Evolutionary conservation across 1,284 basidiomycete genomes (phyloP), one percentile per base, ranked within the genome.

Genomic region (Ganoderma leucocontextum): DNA sequence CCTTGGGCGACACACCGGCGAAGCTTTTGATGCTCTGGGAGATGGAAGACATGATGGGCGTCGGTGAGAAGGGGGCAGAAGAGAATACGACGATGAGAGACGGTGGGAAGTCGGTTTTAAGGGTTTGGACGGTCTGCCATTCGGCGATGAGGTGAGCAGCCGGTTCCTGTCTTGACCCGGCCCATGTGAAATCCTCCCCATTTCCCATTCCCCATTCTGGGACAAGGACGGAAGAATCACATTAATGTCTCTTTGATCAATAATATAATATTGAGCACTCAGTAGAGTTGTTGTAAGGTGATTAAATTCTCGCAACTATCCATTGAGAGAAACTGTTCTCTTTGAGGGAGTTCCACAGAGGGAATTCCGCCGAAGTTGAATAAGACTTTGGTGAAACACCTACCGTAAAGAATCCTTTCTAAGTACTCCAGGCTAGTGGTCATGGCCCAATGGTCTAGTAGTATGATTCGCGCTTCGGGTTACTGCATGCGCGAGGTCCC

Each of bases 1-100:
- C 72, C 76, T 87, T 87, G 62, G 84, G 85, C 22, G 78, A 74
- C 22, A 73, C 69, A 22, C 71, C 70, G 52, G 75, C 65, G 63
- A 78, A 53, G 70, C 76, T 72, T 42, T 75, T 66, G 67, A 78
- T 68, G 64, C 73, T 64, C 61, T 81, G 75, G 6, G 72, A 68
- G 70, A 75, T 53, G 58, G 74, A 65, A 57, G 74, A 67, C 73
- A 76, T 75, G 57, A 47, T 47, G 64, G 61, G 2, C 6, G 53
- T 55, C 19, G 13, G 62, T 22, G 53, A 35, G n/a, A 49, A 35
- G 61, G 17, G 29, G 25, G 44, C 17, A 60, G 55, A 53, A 35
- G 60, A 60, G 63, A 4, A 19, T 12, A 22, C 19, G 38, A 22
- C 7, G 36, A 13, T 10, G 58, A 42, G 38, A 25, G 22, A 29